Evolutionary conservation across 345 rosid species (phyloP).

Genomic region (Eutrema yunnanense): DNA sequence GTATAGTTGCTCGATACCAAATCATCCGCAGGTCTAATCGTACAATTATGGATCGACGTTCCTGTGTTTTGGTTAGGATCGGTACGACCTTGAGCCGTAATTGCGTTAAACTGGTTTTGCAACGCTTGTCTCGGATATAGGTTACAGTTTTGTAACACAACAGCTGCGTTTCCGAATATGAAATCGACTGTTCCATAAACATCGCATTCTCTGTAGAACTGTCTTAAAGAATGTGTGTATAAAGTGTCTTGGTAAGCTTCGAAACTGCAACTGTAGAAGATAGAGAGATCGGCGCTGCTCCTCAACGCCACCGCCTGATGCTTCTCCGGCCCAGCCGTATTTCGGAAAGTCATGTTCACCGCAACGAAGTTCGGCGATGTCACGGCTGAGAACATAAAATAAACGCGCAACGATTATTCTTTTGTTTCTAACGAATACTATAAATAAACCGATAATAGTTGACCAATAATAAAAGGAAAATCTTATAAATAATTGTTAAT

Average conservation of each 20-base stretch:
- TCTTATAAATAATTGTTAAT: background rate
- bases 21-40: conserved; percentile 55
- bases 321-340: conserved; percentile 81
- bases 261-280: conserved; percentile 78
- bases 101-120: conserved; percentile 75
- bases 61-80: conserved; percentile 89
- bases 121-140: conserved; percentile 64
- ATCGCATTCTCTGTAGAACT: conserved; percentile 83
- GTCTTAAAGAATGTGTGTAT: conserved; percentile 69
- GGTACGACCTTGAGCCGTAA: conserved; percentile 80
- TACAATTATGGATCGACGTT: conserved; percentile 62
- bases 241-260: conserved; percentile 88
- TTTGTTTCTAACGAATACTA: background rate
- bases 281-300: conserved; percentile 66
- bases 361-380: conserved; percentile 72
- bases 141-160: conserved; percentile 69
- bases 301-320: conserved; percentile 86
- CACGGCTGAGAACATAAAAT: conserved; percentile 45
- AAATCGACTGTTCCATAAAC: conserved; percentile 87
- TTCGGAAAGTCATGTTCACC: conserved; percentile 70
- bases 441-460: background rate
- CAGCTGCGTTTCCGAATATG: conserved; percentile 91
- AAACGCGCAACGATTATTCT: background rate
- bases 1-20: conserved; percentile 40
- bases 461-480: background rate